Evolutionary conservation across 768 basidiomycete species (phyloP).

Genomic region (Macrocybe gigantea): DNA sequence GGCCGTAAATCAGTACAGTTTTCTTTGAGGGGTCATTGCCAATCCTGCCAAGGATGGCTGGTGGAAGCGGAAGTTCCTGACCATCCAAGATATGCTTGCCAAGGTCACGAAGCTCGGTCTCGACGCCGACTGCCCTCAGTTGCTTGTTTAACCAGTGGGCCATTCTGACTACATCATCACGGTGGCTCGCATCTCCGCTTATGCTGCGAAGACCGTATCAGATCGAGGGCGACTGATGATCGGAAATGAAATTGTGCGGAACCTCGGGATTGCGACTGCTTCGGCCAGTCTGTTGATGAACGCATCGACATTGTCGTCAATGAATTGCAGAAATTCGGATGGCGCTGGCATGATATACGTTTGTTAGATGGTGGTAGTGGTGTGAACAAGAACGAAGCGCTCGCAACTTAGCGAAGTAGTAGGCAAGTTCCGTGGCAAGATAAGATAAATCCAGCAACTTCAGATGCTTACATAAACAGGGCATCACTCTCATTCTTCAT

Average conservation of each 20-base stretch:
- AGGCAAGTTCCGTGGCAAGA: background rate
- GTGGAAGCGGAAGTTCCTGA: conserved; percentile 69
- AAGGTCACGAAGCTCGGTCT: conserved; percentile 67
- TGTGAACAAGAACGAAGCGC: conserved; percentile 1
- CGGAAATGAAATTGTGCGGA: conserved; percentile 6
- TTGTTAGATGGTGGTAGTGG: background rate
- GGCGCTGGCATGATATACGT: conserved; percentile 40
- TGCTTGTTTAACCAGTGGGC: conserved; percentile 72
- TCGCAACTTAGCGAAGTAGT: conserved; percentile 1
- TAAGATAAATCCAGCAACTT: conserved; percentile 10
- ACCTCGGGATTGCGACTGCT: conserved; percentile 84
- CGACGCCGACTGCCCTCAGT: conserved; percentile 73
- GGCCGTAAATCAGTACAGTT: conserved; percentile 90
- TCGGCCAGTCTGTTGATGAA: conserved; percentile 78
- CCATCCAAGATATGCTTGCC: conserved; percentile 69
- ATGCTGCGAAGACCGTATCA: conserved; percentile 34
- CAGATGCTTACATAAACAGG: conserved; percentile 2
- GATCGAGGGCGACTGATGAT: background rate
- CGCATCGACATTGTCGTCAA: conserved; percentile 63
- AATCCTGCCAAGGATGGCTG: conserved; percentile 74
- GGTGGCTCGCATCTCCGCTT: conserved; percentile 63
- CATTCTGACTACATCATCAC: conserved; percentile 82
- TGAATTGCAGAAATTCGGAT: conserved; percentile 38
- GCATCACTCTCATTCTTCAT: conserved; percentile 6
- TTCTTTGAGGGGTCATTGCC: conserved; percentile 87